Percentiles rank a stretch among this genome's conserved stretches.
phyloP scores from a whole-genome alignment of 257 asterid genomes.

The Solanum tarapatanum region DNA sequence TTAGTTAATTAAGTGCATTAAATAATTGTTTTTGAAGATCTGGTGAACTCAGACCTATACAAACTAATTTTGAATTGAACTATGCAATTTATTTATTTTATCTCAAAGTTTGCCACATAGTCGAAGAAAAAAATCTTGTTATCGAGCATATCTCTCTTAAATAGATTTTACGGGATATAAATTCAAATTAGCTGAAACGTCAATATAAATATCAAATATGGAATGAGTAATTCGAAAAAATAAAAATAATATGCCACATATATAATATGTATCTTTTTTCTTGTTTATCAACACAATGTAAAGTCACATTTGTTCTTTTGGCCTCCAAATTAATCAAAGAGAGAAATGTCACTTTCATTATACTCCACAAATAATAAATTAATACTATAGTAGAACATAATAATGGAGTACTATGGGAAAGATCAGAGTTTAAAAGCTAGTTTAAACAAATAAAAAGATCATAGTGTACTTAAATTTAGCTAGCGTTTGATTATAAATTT shows the following conservation, averaged over 20 bases:
- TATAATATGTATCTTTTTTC: neutral
- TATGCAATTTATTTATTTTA: neutral
- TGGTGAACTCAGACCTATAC: neutral
- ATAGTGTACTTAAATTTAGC: too few species aligned
- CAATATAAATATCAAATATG: neutral
- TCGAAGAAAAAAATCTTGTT: too few species aligned
- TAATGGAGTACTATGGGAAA: neutral
- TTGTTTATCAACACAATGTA: neutral
- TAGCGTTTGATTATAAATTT: too few species aligned
- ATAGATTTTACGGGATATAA: neutral
- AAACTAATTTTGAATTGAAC: neutral
- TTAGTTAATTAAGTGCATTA: neutral
- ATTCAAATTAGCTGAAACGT: neutral
- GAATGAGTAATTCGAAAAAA: too few species aligned
- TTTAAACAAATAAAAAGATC: too few species aligned
- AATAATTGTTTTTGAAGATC: neutral
- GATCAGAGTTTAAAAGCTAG: neutral
- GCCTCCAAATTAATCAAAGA: neutral
- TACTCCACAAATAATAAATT: neutral
- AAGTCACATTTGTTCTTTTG: neutral
- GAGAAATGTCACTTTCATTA: neutral
- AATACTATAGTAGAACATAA: neutral
- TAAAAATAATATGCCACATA: neutral
- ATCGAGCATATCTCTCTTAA: neutral
- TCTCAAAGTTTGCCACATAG: neutral